Base-by-base conservation (phyloP, 202 grass and related monocot genomes). In the Carex arenaria region DNA sequence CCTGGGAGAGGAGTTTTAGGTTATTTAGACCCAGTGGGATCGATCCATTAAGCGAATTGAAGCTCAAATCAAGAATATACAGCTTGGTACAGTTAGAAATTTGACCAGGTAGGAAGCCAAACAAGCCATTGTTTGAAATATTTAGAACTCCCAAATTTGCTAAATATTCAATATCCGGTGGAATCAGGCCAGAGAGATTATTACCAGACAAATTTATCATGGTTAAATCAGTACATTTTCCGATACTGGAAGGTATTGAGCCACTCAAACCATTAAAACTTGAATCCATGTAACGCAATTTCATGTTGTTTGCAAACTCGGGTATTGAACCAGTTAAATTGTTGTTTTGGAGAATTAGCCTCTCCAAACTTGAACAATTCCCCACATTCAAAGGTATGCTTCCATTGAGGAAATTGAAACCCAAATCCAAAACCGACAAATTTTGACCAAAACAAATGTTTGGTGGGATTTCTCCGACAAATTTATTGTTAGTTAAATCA, bases 401-500 rank as follows among this genome's bases (percentile, higher is more conserved):
- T 75, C 86, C 90, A 78, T 90, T 92, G 0, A 97, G 79, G 49
- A 63, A 63, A 91, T 97, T 97, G 14, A 53, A 69, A 0, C 89
- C 92, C 84, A 94, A 49, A 76, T 18, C 71, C 49, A 97, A 82
- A 28, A 90, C 1, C n/a, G 40, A 85, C 64, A 97, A 83, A 83
- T 85, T 78, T 89, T 92, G 88, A 15, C 88, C 82, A 19, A 82
- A 91, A 87, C 94, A 97, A 57, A 97, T 88, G 26, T 93, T 71
- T 19, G 88, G 87, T 7, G 94, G 94, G 28, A 97, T 86, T 64
- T 57, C 84, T 53, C 94, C 94, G 49, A 90, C 66, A 85, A 94
- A 91, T 52, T 86, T 87, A 26, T 91, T 93, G 14, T 94, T 93
- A 18, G 92, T 93, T 30, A 97, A 93, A 72, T 94, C 94, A 88